Evolutionary conservation across 2,329 filamentous ascomycete genomes (phyloP), one percentile per base, ranked within the genome.

Genomic region (Ceratocystis eucalypticola): DNA sequence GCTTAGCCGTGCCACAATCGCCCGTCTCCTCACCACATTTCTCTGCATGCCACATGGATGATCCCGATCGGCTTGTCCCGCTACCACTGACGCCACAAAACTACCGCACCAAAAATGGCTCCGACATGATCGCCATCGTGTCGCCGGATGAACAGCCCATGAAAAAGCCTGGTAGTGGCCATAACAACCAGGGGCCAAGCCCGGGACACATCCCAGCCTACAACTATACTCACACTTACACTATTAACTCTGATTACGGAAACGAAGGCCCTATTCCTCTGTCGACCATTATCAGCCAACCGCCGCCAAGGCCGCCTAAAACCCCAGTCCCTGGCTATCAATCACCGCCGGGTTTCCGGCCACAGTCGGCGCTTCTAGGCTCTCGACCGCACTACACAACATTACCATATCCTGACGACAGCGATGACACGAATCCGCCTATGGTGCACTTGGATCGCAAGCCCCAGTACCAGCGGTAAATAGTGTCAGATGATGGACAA

Each of bases 371-470:
- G 8, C 15, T 33, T 8, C 2, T 57, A 0, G 10, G 12, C 53
- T 30, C 53, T 17, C 53, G 53, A 8, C 53, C 22, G 6, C 28
- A 57, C 53, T 57, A 57, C 53, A 22, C 28, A 25, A 7, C 50
- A 15, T 80, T 89, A 44, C 91, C 91, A 0, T 96, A 96, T 74
- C 93, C 93, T 0, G 76, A 89, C 61, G 86, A 85, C 59, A 83
- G 86, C 44, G 55, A 44, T 57, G 88, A 95, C 71, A 88, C 88
- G 30, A 87, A 88, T 33, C 92, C 93, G 20, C 93, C 93, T 2
- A 80, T 83, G 5, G 91, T 95, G 6, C 95, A 96, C 72, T 88
- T 91, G 82, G 86, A 88, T 57, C 84, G 87, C 70, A 96, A 96
- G 75, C 93, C 93, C 0, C 87, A 88, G 62, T 89, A 87, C 71